These are phyloP conservation scores for Lecanoromycetidae sp. DNA, from an alignment of 2,329 filamentous ascomycete genomes.

Conservation along the genomic window DNA sequence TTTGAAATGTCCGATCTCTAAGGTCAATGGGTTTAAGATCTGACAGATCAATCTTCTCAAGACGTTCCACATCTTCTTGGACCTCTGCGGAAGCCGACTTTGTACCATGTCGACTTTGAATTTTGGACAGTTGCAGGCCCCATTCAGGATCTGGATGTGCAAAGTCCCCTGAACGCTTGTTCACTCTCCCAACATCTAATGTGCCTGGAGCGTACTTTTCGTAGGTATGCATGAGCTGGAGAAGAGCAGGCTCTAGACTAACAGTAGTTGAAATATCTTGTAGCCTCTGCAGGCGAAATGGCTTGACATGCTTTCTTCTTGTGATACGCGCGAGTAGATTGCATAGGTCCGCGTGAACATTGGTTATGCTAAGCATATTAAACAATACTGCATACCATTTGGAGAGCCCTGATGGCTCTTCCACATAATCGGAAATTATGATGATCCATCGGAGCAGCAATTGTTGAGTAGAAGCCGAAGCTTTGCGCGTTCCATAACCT, in stretches of 20 bases:
- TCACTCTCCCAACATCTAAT: slow-evolving; percentile 23
- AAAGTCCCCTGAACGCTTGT: slow-evolving; percentile 31
- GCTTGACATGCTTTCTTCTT: slow-evolving; percentile 67
- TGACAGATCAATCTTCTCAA: slow-evolving; percentile 70
- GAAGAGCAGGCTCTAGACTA: slow-evolving; percentile 61
- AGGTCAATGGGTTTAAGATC: slow-evolving; percentile 43
- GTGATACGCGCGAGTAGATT: slow-evolving; percentile 71
- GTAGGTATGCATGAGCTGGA: slow-evolving; percentile 30
- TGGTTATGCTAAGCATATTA: slow-evolving; percentile 65
- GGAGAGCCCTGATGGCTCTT: slow-evolving; percentile 50
- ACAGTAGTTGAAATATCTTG: slow-evolving; percentile 19
- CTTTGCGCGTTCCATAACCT: slow-evolving; percentile 67
- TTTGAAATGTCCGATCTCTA: slow-evolving; percentile 3
- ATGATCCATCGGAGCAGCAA: slow-evolving; percentile 67
- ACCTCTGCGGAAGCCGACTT: slow-evolving; percentile 61
- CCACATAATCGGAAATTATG: slow-evolving; percentile 59
- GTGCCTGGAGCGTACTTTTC: slow-evolving; percentile 24
- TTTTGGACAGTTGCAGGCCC: slow-evolving; percentile 53
- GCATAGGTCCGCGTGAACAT: slow-evolving; percentile 40
- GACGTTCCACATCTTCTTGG: slow-evolving; percentile 53
- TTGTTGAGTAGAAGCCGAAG: slow-evolving; percentile 57
- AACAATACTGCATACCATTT: slow-evolving; percentile 67
- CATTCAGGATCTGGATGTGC: slow-evolving; percentile 67
- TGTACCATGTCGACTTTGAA: slow-evolving; percentile 44
- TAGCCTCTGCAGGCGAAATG: slow-evolving; percentile 67